These are phyloP conservation scores for Vicia sativa DNA, from an alignment of 306 rosid species.

Conservation along the genomic window DNA sequence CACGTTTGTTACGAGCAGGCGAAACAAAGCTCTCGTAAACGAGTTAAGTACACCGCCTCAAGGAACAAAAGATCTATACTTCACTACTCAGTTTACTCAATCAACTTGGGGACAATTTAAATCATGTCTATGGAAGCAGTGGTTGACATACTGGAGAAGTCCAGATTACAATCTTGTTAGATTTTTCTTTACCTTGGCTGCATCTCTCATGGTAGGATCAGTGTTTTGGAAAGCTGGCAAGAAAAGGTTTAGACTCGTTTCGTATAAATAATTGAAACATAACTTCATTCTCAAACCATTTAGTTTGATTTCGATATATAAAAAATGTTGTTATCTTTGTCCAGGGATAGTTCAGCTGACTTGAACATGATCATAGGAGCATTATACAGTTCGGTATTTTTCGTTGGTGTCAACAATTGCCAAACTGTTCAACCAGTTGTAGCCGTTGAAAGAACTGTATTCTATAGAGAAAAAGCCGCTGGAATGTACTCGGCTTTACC, in stretches of 20 bases:
- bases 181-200: conserved; percentile 69
- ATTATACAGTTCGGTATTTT: conserved; percentile 71
- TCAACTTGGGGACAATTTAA: conserved; percentile 73
- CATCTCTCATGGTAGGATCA: conserved; percentile 78
- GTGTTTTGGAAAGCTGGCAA: conserved; percentile 84
- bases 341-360: conserved; percentile 58
- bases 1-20: conserved; percentile 46
- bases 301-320: neutral
- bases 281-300: neutral
- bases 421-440: conserved; percentile 86
- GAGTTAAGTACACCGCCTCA: conserved; percentile 63
- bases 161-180: conserved; percentile 94
- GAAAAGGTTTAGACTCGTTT: conserved; percentile 53
- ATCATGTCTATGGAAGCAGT: conserved; percentile 89
- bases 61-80: conserved; percentile 66
- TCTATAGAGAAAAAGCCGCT: conserved; percentile 89
- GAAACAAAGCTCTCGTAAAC: conserved; percentile 65
- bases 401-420: conserved; percentile 82
- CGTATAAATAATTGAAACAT: neutral
- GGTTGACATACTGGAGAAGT: conserved; percentile 93
- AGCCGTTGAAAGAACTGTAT: conserved; percentile 79
- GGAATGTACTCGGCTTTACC: conserved; percentile 94
- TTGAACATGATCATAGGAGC: conserved; percentile 73
- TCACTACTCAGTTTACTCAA: conserved; percentile 67
- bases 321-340: neutral